These are phyloP conservation scores for Raffaelea arxii DNA, from an alignment of 2,329 filamentous ascomycete species.

Conservation along the genomic window DNA sequence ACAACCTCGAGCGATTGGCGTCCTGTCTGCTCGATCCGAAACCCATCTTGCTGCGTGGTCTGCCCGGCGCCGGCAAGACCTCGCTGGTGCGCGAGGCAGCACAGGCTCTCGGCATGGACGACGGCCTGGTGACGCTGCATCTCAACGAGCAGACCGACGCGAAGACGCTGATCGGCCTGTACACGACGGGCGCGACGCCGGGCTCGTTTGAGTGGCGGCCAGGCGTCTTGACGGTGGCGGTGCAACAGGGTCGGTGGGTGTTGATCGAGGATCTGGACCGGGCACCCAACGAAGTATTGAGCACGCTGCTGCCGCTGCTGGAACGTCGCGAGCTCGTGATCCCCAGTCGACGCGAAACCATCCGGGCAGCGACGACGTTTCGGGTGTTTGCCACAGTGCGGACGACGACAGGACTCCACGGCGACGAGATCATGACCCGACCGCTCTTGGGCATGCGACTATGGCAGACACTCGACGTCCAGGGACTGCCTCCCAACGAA, in stretches of 20 bases:
- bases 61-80: constrained; percentile 86
- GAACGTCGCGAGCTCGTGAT: constrained; percentile 87
- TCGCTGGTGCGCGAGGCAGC: constrained; percentile 75
- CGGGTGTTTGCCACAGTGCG: constrained; percentile 87
- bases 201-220: constrained; percentile 89
- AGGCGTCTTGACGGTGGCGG: constrained; percentile 87
- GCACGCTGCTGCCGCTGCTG: constrained; percentile 82
- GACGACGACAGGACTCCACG: constrained; percentile 60
- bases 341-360: constrained; percentile 75
- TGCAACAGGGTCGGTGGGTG: constrained; percentile 91
- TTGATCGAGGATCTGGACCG: constrained; percentile 88
- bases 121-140: constrained; percentile 84
- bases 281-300: constrained; percentile 89
- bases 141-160: constrained; percentile 97
- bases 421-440: constrained; percentile 55
- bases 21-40: constrained; percentile 54
- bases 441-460: constrained; percentile 74
- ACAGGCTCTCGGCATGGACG: constrained; percentile 65
- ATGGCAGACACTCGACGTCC: constrained; percentile 70
- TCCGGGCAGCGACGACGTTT: constrained; percentile 77
- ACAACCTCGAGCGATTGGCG: constrained; percentile 64
- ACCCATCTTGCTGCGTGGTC: constrained; percentile 72
- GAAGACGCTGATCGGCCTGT: constrained; percentile 90
- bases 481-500: constrained; percentile 57
- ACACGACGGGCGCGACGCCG: constrained; percentile 78